Evolutionary conservation across 2,329 filamentous ascomycete species (phyloP).

Genomic region (Trichoderma atroviride): DNA sequence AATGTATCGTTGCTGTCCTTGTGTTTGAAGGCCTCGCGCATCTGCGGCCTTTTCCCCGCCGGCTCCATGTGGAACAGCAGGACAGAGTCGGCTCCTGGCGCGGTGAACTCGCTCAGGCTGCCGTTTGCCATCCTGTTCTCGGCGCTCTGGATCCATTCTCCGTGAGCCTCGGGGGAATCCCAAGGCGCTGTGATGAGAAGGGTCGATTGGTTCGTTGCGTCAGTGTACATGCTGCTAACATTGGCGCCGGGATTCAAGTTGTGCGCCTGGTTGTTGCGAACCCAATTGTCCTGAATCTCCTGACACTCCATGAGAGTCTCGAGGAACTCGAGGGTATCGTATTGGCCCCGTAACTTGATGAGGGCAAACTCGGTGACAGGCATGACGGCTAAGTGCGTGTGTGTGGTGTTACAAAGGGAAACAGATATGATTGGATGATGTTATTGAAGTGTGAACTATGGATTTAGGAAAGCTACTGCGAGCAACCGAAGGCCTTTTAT

Average conservation of each 20-base stretch:
- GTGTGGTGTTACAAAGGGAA: not conserved
- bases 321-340: conserved; percentile 40
- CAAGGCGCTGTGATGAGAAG: conserved; percentile 51
- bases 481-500: not conserved
- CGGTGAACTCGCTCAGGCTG: conserved; percentile 40
- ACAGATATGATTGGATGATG: not conserved
- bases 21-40: conserved; percentile 34
- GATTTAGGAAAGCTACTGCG: not conserved
- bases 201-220: conserved; percentile 40
- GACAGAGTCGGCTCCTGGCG: conserved; percentile 38
- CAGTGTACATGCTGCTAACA: conserved; percentile 42
- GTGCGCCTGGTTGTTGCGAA: conserved; percentile 41
- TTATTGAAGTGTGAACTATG: not conserved
- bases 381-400: conserved; percentile 35
- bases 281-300: conserved; percentile 46
- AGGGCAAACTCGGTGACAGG: conserved; percentile 46
- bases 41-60: conserved; percentile 34
- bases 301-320: conserved; percentile 39
- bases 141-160: conserved; percentile 47
- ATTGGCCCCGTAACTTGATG: conserved; percentile 38
- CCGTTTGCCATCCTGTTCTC: conserved; percentile 45
- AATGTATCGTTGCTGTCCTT: conserved; percentile 35
- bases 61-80: conserved; percentile 47
- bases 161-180: conserved; percentile 47
- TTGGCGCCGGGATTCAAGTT: conserved; percentile 39